Evolutionary conservation across 2,329 filamentous ascomycete species (phyloP).

Genomic region (Arthroderma uncinatum): DNA sequence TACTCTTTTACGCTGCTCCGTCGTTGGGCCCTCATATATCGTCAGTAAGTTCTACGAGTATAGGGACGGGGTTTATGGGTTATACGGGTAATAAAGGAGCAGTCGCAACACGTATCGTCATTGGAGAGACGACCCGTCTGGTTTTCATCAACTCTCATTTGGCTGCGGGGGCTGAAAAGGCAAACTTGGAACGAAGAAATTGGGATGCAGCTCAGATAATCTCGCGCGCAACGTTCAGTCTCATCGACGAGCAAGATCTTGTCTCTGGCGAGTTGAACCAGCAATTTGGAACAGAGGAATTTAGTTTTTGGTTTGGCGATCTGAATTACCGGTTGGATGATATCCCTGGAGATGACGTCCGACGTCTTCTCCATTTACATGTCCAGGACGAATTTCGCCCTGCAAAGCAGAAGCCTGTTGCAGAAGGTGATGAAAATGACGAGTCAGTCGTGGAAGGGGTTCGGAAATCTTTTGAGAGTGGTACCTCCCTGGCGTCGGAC

Average conservation of each 20-base stretch:
- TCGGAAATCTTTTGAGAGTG: constrained; percentile 7
- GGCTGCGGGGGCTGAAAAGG: constrained; percentile 70
- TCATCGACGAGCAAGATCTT: constrained; percentile 54
- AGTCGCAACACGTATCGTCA: constrained; percentile 64
- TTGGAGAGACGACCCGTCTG: constrained; percentile 80
- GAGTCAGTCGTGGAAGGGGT: constrained; percentile 7
- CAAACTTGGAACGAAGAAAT: constrained; percentile 68
- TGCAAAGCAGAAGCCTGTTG: background rate
- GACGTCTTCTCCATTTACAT: constrained; percentile 71
- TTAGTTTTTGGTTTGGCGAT: constrained; percentile 93
- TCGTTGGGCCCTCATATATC: constrained; percentile 62
- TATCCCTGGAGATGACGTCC: constrained; percentile 80
- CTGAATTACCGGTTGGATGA: constrained; percentile 87
- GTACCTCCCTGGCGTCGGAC: constrained; percentile 9
- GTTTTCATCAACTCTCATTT: constrained; percentile 89
- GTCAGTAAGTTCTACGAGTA: constrained; percentile 67
- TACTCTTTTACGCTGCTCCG: constrained; percentile 77
- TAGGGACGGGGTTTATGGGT: constrained; percentile 82
- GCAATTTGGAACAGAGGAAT: constrained; percentile 77
- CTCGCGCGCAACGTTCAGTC: constrained; percentile 64
- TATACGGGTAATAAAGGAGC: constrained; percentile 97
- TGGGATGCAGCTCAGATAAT: constrained; percentile 81
- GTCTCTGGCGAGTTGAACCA: constrained; percentile 47
- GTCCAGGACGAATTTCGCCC: constrained; percentile 17
- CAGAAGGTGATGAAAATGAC: constrained; percentile 12